These are phyloP conservation scores for Alternaria ventricosa DNA, from an alignment of 2,329 filamentous ascomycete species.

Conservation along the genomic window DNA sequence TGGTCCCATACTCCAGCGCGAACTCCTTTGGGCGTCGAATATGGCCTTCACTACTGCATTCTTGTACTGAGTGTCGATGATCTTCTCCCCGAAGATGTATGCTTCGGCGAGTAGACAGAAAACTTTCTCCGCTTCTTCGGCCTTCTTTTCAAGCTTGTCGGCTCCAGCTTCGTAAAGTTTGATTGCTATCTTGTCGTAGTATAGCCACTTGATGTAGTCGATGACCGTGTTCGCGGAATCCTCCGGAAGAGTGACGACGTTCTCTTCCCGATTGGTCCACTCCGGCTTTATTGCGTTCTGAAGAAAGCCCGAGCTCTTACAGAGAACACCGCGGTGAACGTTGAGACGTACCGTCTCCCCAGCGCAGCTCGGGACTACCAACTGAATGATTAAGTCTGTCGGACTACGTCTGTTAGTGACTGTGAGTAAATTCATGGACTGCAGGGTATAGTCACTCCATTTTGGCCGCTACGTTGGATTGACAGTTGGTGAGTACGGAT, in stretches of 20 bases:
- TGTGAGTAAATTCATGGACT: too few species aligned
- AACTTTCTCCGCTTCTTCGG: not conserved
- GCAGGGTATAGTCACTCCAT: too few species aligned
- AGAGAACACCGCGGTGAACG: not conserved
- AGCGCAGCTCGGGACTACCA: rapidly evolving
- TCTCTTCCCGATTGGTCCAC: not conserved
- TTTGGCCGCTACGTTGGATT: too few species aligned
- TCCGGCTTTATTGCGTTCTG: not conserved
- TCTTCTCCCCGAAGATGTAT: not conserved
- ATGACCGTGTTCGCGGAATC: not conserved
- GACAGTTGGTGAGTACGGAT: too few species aligned
- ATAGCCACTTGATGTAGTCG: not conserved
- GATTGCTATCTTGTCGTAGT: not conserved
- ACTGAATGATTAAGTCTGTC: not conserved
- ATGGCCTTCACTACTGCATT: not conserved
- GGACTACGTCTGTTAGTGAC: not conserved
- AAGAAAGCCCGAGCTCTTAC: not conserved
- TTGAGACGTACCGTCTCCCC: not conserved
- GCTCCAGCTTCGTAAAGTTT: not conserved
- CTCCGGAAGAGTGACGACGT: not conserved
- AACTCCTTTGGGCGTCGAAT: rapidly evolving
- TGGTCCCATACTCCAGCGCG: rapidly evolving
- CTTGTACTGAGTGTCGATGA: not conserved
- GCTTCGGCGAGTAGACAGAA: not conserved
- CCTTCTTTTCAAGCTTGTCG: not conserved